Conservation (phyloP, 148 eudicot genomes). For the Persicaria maculosa region DNA sequence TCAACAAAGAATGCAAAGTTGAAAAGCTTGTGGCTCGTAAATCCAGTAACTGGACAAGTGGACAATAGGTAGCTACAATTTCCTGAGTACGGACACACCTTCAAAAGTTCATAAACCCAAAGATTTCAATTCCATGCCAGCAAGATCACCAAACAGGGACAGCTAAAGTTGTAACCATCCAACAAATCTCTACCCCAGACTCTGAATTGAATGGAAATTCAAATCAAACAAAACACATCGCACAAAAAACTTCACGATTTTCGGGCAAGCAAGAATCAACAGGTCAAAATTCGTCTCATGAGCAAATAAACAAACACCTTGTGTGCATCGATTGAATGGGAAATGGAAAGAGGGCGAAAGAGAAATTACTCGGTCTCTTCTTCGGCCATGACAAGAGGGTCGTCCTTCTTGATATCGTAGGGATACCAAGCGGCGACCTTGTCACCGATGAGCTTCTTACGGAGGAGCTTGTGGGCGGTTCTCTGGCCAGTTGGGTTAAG, state of each 20-base stretch:
- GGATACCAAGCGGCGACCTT: constrained; percentile 83
- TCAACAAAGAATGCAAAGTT: neutral
- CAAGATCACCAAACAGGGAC: neutral
- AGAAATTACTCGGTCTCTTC: constrained; percentile 50
- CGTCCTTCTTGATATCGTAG: constrained; percentile 55
- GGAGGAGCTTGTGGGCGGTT: constrained; percentile 64
- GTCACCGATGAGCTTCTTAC: constrained; percentile 84
- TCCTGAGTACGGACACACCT: neutral
- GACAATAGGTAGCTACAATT: neutral
- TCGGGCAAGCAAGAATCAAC: neutral
- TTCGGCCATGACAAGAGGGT: constrained; percentile 55
- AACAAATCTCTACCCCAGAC: neutral
- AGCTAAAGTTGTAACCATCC: neutral
- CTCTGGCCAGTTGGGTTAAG: constrained; percentile 69
- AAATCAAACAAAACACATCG: neutral
- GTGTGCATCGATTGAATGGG: constrained; percentile 8
- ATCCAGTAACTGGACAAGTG: too few species aligned
- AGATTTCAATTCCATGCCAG: neutral
- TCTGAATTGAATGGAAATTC: neutral
- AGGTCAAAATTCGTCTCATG: neutral
- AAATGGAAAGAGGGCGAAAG: neutral
- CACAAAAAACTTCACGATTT: neutral
- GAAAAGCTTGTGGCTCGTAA: too few species aligned
- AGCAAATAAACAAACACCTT: constrained; percentile 15
- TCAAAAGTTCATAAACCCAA: neutral